Base-by-base conservation (phyloP, 306 rosid species). In the Prunus padus region DNA sequence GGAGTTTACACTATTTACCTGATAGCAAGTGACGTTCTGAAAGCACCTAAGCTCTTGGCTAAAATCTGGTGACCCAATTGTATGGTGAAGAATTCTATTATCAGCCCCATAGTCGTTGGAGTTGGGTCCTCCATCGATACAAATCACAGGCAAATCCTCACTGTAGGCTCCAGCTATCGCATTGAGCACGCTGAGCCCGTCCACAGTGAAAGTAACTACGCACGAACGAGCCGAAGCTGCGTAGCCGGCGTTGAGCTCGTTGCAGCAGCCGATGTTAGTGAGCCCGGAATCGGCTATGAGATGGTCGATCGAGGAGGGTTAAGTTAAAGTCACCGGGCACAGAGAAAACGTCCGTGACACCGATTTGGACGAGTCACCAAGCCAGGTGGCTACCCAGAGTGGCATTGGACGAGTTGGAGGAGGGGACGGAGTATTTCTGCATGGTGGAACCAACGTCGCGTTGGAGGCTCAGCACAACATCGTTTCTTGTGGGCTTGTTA, bases 281-380 rank as follows among this genome's bases (percentile, higher is more conserved):
- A 95, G 91, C 5, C 75, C 86, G 0, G 93, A 86, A 80, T 95
- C 96, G 0, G 89, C 96, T 11, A 92, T 79, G 56, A 95, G 86
- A 47, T 95, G 89, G 65, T 95, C 99, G 4, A 95, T 95, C 99
- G 4, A 95, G 93, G 0, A 95, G 93, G 0, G 92, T 78, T 2
- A 95, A 86, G 87, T 89, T 95, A 80, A 88, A 95, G 82, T 95
- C 99, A 0, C 99, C 97, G 40, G 97, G 99, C 22, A 95, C 99
- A 5, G 93, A 69, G 84, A 95, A 95, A 0, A 95, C 86, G 50
- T 95, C 97, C 1, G 91, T 86, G 76, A 92, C 85, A 18, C 97
- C 97, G 10, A 89, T 33, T 77, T 95, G 89, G 0, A 87, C 93
- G 0, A 92, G 89, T 0, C 99, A 84, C 1, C 97, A 92, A 0